These are phyloP conservation scores for Russula sp. DNA, from an alignment of 768 basidiomycete species.

Conservation along the genomic window DNA sequence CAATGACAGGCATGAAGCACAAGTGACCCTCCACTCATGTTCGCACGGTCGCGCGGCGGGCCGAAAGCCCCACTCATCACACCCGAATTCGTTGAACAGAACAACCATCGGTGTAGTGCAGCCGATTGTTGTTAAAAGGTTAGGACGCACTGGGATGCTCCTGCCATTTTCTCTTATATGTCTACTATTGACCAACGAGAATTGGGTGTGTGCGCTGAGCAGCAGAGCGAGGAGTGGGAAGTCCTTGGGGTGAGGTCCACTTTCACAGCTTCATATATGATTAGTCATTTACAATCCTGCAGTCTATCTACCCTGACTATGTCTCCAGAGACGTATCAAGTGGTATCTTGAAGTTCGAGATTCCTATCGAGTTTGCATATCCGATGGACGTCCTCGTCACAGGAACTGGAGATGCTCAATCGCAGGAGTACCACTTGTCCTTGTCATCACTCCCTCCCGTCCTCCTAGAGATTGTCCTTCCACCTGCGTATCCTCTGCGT, in stretches of 20 bases:
- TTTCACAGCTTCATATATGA: not conserved
- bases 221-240: slow-evolving; percentile 59
- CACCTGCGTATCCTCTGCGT: slow-evolving; percentile 52
- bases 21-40: not conserved
- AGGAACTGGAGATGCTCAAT: slow-evolving; percentile 31
- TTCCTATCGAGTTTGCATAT: slow-evolving; percentile 59
- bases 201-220: slow-evolving; percentile 21
- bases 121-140: slow-evolving; percentile 4
- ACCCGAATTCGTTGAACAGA: not conserved
- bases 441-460: slow-evolving; percentile 62
- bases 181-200: slow-evolving; percentile 20
- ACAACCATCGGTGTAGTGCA: not conserved
- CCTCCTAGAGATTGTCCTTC: slow-evolving; percentile 53
- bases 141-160: slow-evolving; percentile 6
- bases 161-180: slow-evolving; percentile 3
- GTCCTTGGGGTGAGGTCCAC: slow-evolving; percentile 52
- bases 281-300: slow-evolving; percentile 5
- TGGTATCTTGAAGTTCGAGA: slow-evolving; percentile 52
- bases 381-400: slow-evolving; percentile 43
- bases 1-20: not conserved
- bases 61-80: not conserved
- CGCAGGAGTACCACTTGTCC: slow-evolving; percentile 34
- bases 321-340: slow-evolving; percentile 43
- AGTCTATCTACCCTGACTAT: slow-evolving; percentile 82
- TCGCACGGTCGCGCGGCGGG: not conserved